Evolutionary conservation across 768 basidiomycete species (phyloP).

Genomic region (Leccinum imitatum): DNA sequence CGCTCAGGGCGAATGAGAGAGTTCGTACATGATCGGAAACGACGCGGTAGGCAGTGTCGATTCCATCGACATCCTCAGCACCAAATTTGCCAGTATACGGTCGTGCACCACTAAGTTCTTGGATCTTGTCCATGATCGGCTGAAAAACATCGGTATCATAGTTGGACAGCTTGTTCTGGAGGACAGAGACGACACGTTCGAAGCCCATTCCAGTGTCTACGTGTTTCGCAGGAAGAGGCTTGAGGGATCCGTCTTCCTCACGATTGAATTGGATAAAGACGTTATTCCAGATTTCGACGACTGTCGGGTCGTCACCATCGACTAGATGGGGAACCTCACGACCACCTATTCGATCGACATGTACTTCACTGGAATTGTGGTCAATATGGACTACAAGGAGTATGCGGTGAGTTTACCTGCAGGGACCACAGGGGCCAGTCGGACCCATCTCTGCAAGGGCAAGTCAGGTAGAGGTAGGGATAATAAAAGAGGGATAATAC

Average conservation of each 20-base stretch:
- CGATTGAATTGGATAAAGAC: slow-evolving; percentile 99
- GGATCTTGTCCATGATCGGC: slow-evolving; percentile 85
- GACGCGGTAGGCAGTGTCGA: slow-evolving; percentile 97
- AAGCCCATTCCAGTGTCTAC: slow-evolving; percentile 99
- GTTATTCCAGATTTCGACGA: slow-evolving; percentile 99
- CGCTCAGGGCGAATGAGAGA: slow-evolving; percentile 91
- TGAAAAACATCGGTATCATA: slow-evolving; percentile 97
- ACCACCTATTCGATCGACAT: slow-evolving; percentile 97
- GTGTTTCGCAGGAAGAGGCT: slow-evolving; percentile 84
- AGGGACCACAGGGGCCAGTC: slow-evolving; percentile 97
- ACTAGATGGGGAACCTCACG: slow-evolving; percentile 91
- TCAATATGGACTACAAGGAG: neutral
- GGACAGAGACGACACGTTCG: slow-evolving; percentile 91
- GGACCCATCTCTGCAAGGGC: slow-evolving; percentile 88
- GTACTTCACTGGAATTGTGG: slow-evolving; percentile 70
- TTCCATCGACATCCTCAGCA: slow-evolving; percentile 90
- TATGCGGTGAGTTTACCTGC: slow-evolving; percentile 52
- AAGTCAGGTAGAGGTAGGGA: slow-evolving; percentile 3
- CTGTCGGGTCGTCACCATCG: slow-evolving; percentile 94
- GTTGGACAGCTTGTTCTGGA: slow-evolving; percentile 91
- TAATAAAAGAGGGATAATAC: slow-evolving; percentile 43
- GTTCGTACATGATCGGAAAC: slow-evolving; percentile 97
- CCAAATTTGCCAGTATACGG: slow-evolving; percentile 91
- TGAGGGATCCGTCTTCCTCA: slow-evolving; percentile 82
- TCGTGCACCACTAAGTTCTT: slow-evolving; percentile 84